phyloP scores from a whole-genome alignment of 2,329 filamentous ascomycete genomes.

The Trichoderma sp. region DNA sequence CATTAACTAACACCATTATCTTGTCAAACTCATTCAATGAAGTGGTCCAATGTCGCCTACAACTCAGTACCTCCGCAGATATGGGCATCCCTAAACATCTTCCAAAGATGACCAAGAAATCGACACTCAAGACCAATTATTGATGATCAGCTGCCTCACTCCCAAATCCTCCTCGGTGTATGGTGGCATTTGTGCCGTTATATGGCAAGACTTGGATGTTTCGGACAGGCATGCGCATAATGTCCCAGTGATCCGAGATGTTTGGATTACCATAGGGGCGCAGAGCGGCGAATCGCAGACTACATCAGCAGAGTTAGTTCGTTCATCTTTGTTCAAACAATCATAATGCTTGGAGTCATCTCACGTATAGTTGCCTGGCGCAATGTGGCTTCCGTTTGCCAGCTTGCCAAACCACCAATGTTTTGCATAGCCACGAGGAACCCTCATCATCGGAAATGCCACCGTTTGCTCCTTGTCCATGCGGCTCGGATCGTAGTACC shows the following conservation, averaged over 20 bases:
- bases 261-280: constrained; percentile 47
- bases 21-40: background rate
- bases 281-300: constrained; percentile 48
- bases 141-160: background rate
- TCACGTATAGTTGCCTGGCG: constrained; percentile 47
- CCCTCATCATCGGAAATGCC: constrained; percentile 43
- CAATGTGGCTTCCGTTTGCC: constrained; percentile 46
- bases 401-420: constrained; percentile 50
- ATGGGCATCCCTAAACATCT: background rate
- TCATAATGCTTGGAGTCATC: constrained; percentile 5
- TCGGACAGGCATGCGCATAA: constrained; percentile 40
- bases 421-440: constrained; percentile 40
- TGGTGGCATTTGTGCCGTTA: constrained; percentile 37
- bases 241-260: constrained; percentile 48
- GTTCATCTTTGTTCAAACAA: background rate
- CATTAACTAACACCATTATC: background rate
- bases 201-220: constrained; percentile 42
- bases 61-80: background rate
- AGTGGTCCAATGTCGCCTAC: background rate
- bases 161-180: background rate
- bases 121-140: too few relatives aligned
- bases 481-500: constrained; percentile 42
- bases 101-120: constrained; percentile 7
- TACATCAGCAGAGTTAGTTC: constrained; percentile 30
- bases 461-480: constrained; percentile 45